phyloP scores from a whole-genome alignment of 1,284 basidiomycete species.

The Boletus hoseneyae region DNA sequence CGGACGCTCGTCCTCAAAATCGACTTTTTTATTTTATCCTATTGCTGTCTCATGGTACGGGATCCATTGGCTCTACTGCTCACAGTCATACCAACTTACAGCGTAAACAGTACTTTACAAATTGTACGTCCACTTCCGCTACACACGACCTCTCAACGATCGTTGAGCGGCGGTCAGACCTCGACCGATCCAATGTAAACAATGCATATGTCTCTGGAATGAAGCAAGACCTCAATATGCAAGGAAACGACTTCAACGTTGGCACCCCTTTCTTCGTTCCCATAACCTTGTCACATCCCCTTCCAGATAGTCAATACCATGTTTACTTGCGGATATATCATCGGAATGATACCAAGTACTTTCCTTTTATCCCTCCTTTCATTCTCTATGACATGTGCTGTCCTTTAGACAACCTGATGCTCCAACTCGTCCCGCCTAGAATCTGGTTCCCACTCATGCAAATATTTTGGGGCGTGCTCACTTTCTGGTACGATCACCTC shows the following conservation, averaged over 20 bases:
- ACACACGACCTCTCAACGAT: neutral
- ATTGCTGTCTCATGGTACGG: conserved; percentile 65
- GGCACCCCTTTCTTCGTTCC: conserved; percentile 6
- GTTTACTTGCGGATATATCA: conserved; percentile 68
- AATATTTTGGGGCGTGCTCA: conserved; percentile 60
- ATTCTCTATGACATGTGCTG: neutral
- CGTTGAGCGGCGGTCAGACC: conserved; percentile 37
- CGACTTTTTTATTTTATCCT: conserved; percentile 60
- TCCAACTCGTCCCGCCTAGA: conserved; percentile 57
- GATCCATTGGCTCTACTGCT: too few relatives aligned
- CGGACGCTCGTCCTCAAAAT: conserved; percentile 41
- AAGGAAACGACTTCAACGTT: conserved; percentile 69
- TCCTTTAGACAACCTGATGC: conserved; percentile 55
- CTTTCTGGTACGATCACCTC: conserved; percentile 48
- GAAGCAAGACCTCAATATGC: conserved; percentile 73
- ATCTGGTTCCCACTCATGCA: conserved; percentile 68
- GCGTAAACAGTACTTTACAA: conserved; percentile 56
- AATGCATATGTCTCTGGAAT: conserved; percentile 82
- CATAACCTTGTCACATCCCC: neutral
- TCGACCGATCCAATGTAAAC: conserved; percentile 62
- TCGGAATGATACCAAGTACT: conserved; percentile 69
- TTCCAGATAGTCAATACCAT: conserved; percentile 64
- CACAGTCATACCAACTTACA: too few relatives aligned
- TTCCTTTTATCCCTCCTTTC: neutral
- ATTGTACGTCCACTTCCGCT: conserved; percentile 42